Percentiles rank a stretch among this genome's conserved stretches.
phyloP scores from a whole-genome alignment of 148 eudicot species.

The Cornus controversa region DNA sequence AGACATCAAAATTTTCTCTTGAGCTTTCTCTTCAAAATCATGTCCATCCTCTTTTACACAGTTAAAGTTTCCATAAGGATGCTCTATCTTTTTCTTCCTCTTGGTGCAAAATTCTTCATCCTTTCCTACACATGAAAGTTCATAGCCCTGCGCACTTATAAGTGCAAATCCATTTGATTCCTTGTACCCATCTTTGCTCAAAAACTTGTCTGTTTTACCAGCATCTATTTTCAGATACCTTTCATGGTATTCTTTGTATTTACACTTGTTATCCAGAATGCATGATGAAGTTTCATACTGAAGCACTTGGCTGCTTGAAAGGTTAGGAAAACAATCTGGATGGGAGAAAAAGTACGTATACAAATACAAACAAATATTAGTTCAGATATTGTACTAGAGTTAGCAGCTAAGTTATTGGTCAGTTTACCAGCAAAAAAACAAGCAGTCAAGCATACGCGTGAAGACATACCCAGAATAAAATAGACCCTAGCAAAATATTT shows the following conservation, averaged over 20 bases:
- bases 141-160: conserved; percentile 31
- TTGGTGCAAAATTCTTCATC: conserved; percentile 37
- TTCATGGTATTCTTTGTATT: conserved; percentile 54
- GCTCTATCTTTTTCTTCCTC: conserved; percentile 50
- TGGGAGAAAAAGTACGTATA: conserved; percentile 1
- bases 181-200: conserved; percentile 30
- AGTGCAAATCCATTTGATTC: conserved; percentile 24
- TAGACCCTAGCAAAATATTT: background rate
- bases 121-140: conserved; percentile 34
- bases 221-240: conserved; percentile 43
- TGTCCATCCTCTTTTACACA: conserved; percentile 33
- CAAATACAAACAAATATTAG: background rate
- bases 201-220: conserved; percentile 25
- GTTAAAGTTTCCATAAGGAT: too few relatives aligned
- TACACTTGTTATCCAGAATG: conserved; percentile 44
- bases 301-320: conserved; percentile 41
- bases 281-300: conserved; percentile 58
- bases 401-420: background rate
- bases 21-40: conserved; percentile 37
- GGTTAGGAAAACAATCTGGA: conserved; percentile 41
- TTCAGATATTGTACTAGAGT: background rate
- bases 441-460: background rate
- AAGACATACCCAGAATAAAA: background rate
- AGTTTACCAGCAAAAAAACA: background rate
- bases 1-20: conserved; percentile 42